phyloP scores from a whole-genome alignment of 2,329 filamentous ascomycete species.

The Polytolypa hystricis region DNA sequence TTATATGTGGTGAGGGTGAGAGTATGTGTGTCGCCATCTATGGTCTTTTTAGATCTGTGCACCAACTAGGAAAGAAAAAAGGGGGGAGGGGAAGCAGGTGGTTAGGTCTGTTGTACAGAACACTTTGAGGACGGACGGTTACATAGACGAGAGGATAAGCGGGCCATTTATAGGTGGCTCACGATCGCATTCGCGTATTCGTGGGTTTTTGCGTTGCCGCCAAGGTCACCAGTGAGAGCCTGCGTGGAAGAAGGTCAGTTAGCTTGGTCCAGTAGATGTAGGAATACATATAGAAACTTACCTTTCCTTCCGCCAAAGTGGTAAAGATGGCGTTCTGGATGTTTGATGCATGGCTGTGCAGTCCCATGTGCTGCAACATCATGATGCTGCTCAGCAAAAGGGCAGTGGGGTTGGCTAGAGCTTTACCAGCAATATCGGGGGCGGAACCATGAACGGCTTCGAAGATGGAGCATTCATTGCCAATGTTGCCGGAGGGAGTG shows the following conservation, averaged over 20 bases:
- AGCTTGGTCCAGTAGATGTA: neutral
- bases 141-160: too few species aligned
- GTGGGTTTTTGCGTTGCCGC: constrained; percentile 89
- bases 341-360: constrained; percentile 68
- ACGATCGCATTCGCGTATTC: constrained; percentile 94
- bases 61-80: too few species aligned
- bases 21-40: too few species aligned
- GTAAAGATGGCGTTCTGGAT: constrained; percentile 95
- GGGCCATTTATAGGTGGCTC: constrained; percentile 45
- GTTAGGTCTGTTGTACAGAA: too few species aligned
- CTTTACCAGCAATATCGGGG: constrained; percentile 92
- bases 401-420: constrained; percentile 91
- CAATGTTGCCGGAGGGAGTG: constrained; percentile 96
- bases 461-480: constrained; percentile 98
- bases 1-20: too few species aligned
- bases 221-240: constrained; percentile 85
- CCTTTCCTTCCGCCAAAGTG: constrained; percentile 91
- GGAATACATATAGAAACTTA: constrained; percentile 21
- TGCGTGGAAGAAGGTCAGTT: constrained; percentile 18
- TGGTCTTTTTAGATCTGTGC: too few species aligned
- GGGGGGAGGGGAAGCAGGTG: too few species aligned
- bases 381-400: constrained; percentile 93
- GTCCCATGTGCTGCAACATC: constrained; percentile 98
- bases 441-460: constrained; percentile 97
- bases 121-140: too few species aligned